Percentiles rank a stretch among this genome's conserved stretches.
phyloP scores from a whole-genome alignment of 2,329 filamentous ascomycete genomes.

The Penicillium sp. region DNA sequence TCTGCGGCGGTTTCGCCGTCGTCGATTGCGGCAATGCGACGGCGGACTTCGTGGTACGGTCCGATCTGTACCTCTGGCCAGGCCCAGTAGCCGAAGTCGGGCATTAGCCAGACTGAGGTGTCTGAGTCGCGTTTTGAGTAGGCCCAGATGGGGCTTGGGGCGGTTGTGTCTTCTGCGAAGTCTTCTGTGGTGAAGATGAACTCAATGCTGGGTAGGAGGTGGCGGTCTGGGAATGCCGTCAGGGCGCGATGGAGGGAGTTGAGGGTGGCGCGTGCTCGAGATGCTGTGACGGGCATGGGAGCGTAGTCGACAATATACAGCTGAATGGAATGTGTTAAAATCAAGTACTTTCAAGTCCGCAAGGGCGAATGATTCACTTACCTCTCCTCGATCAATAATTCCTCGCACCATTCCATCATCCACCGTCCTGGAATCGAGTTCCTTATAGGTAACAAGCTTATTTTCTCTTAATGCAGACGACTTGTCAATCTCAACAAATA shows the following conservation, averaged over 20 bases:
- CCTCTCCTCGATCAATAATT: conserved; percentile 38
- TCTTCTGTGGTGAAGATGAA: conserved; percentile 51
- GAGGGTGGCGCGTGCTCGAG: conserved; percentile 44
- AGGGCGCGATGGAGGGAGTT: conserved; percentile 51
- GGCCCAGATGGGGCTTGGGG: conserved; percentile 41
- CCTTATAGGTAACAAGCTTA: conserved; percentile 31
- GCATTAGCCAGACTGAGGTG: conserved; percentile 49
- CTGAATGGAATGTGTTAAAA: conserved; percentile 17
- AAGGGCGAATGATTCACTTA: conserved; percentile 16
- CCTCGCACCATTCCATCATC: conserved; percentile 39
- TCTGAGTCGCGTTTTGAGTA: conserved; percentile 44
- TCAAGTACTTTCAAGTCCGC: too few relatives aligned
- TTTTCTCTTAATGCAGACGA: conserved; percentile 22
- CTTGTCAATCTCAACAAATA: conserved; percentile 39
- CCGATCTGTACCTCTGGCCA: conserved; percentile 51
- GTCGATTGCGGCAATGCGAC: conserved; percentile 38
- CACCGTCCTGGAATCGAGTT: conserved; percentile 32
- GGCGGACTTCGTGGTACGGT: conserved; percentile 43
- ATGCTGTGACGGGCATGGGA: conserved; percentile 33
- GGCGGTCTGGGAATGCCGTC: conserved; percentile 36
- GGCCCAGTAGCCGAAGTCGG: conserved; percentile 55
- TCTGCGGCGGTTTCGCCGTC: conserved; percentile 24
- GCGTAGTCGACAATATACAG: conserved; percentile 39
- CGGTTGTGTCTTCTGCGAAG: conserved; percentile 30
- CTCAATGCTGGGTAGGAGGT: conserved; percentile 48